Evolutionary conservation across 352 stramenopile genomes (phyloP).

Genomic region (Phytophthora niederhauseri): DNA sequence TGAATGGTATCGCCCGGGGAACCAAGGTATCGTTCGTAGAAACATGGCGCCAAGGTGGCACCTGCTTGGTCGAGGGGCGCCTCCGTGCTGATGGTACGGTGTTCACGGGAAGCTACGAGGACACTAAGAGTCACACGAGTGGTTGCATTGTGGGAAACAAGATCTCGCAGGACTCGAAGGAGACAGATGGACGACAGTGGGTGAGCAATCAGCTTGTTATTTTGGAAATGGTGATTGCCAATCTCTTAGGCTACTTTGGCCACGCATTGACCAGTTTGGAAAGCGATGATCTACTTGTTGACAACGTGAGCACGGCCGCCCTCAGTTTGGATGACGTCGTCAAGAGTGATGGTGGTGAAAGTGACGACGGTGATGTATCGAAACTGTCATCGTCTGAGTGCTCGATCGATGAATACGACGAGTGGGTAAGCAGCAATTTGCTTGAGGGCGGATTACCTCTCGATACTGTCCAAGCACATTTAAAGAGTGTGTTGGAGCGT

Average conservation of each 20-base stretch:
- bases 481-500: constrained; percentile 61
- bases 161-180: constrained; percentile 37
- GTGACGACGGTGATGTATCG: constrained; percentile 39
- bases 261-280: constrained; percentile 65
- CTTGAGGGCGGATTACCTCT: constrained; percentile 77
- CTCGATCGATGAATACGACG: constrained; percentile 81
- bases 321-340: constrained; percentile 41
- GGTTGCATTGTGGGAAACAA: constrained; percentile 83
- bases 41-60: constrained; percentile 89
- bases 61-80: constrained; percentile 82
- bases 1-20: constrained; percentile 73
- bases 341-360: constrained; percentile 39
- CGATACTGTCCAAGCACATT: constrained; percentile 61
- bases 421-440: constrained; percentile 78
- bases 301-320: constrained; percentile 23
- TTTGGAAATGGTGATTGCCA: constrained; percentile 79
- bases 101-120: constrained; percentile 86
- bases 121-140: constrained; percentile 88
- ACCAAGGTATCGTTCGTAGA: constrained; percentile 88
- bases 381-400: constrained; percentile 63
- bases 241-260: constrained; percentile 79
- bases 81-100: constrained; percentile 71
- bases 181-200: constrained; percentile 25
- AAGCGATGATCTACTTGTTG: constrained; percentile 67
- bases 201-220: constrained; percentile 67